Base-by-base conservation (phyloP, 139 green algal genomes). In the Spirogloea muscicola region DNA sequence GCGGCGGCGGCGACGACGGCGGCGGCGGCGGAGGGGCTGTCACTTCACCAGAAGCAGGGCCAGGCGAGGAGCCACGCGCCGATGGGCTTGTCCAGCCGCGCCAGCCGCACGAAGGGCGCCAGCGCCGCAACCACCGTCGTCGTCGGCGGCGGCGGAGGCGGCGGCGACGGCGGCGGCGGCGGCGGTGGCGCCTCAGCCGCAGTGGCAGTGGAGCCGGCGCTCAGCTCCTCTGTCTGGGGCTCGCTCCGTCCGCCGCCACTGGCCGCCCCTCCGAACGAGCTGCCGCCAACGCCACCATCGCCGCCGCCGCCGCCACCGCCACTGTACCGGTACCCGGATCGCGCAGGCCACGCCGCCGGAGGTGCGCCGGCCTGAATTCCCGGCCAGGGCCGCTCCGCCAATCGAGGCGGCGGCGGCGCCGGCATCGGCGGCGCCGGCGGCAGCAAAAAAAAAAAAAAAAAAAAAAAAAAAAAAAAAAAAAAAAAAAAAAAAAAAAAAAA, bases 61-160 rank as follows among this genome's bases (percentile, higher is more conserved):
- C 90, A 96, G 0, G 84, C 80, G 37, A 98, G 86, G 7, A 98
- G 88, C 89, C 88, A 95, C 1, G 91, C 92, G 13, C 93, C 87
- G 31, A 91, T 92, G 7, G 93, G 92, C 72, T 95, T 96, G 67
- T 97, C 90, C 5, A 96, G 68, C 1, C 93, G 83, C 79, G 91
- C 91, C 1, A 98, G 86, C 31, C 93, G 85, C 0, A 85, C 84
- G 79, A 96, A 98, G 18, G 81, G 81, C 77, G n/a, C 39, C 49
- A 80, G 6, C 29, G 10, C 4, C 6, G 49, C 16, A 3, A 57
- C 57, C 25, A 68, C 41, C 41, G 39, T 13, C 13, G 29, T 68
- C 13, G n/a, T 33, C 25, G 27, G 46, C 48, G 33, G 33, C 43
- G 25, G 59, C 16, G 41, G 25, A 31, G 13, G 41, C 59, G 33